Percentiles rank a stretch among this genome's conserved stretches.
These are phyloP conservation scores for Fusarium dimerum DNA, from an alignment of 2,329 filamentous ascomycete species.

Conservation along the genomic window DNA sequence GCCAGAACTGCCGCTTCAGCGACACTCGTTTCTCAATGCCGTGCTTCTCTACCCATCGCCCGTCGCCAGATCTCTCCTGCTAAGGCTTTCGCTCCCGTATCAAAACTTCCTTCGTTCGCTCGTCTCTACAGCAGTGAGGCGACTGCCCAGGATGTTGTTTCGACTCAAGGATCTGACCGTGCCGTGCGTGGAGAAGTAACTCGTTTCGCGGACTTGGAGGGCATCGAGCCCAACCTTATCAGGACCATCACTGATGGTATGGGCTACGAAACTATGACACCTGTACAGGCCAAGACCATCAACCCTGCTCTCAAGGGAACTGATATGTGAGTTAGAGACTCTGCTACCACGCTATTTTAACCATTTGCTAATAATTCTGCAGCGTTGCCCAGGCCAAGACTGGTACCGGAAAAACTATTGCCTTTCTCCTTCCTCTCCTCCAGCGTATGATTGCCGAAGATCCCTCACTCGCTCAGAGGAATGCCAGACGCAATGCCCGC, in stretches of 20 bases:
- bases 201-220: slow-evolving; percentile 48
- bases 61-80: slow-evolving; percentile 23
- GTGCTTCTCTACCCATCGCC: slow-evolving; percentile 26
- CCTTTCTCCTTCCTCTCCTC: slow-evolving; percentile 84
- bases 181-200: slow-evolving; percentile 31
- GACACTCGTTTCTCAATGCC: slow-evolving; percentile 32
- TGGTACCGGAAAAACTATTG: slow-evolving; percentile 94
- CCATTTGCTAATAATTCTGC: slow-evolving; percentile 23
- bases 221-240: slow-evolving; percentile 67
- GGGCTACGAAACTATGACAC: slow-evolving; percentile 83
- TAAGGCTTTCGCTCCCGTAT: slow-evolving; percentile 17
- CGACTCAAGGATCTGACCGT: slow-evolving; percentile 8
- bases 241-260: slow-evolving; percentile 69
- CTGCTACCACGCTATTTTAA: neutral
- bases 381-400: slow-evolving; percentile 94
- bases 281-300: slow-evolving; percentile 86
- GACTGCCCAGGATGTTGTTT: slow-evolving; percentile 25
- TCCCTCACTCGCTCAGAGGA: slow-evolving; percentile 56
- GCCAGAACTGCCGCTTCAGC: slow-evolving; percentile 34
- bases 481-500: slow-evolving; percentile 37
- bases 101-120: slow-evolving; percentile 26
- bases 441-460: slow-evolving; percentile 73
- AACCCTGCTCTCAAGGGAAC: slow-evolving; percentile 74
- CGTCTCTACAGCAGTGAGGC: slow-evolving; percentile 45
- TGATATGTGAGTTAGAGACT: slow-evolving; percentile 69